A percentile compares a stretch with the other conserved stretches of the same genome.
Evolutionary conservation across 1,139 yeast species (phyloP).

Genomic region (Geotrichum klebahnii): DNA sequence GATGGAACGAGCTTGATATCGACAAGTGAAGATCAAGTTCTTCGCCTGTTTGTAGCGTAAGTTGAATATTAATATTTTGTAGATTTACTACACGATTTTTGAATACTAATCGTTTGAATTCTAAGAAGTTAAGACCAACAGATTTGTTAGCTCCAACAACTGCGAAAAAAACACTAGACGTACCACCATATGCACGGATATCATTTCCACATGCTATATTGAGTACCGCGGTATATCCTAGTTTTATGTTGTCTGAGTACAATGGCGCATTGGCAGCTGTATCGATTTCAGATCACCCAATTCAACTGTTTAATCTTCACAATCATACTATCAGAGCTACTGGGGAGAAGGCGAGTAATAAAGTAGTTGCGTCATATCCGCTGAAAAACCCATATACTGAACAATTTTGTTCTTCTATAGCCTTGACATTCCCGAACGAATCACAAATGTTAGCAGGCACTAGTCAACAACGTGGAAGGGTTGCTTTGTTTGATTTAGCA

Average conservation of each 20-base stretch:
- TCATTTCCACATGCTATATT: constrained; percentile 18
- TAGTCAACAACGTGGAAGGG: constrained; percentile 28
- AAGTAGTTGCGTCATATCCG: constrained; percentile 22
- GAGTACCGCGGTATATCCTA: constrained; percentile 18
- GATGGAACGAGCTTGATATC: constrained; percentile 37
- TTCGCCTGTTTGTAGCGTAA: constrained; percentile 32
- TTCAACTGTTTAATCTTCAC: constrained; percentile 22
- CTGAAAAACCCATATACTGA: constrained; percentile 27
- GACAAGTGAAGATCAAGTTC: constrained; percentile 32
- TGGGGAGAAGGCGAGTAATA: neutral
- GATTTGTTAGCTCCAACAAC: constrained; percentile 26
- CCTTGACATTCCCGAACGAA: constrained; percentile 22
- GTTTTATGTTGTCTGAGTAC: constrained; percentile 17
- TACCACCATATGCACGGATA: constrained; percentile 17
- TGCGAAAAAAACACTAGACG: neutral
- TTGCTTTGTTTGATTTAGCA: constrained; percentile 32
- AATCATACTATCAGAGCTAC: neutral
- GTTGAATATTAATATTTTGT: neutral
- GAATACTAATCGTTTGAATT: constrained; percentile 31
- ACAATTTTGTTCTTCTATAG: constrained; percentile 25
- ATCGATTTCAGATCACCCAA: constrained; percentile 20
- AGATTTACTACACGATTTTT: constrained; percentile 20
- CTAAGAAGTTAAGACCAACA: constrained; percentile 28
- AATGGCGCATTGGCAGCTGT: constrained; percentile 12
- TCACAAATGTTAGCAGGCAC: constrained; percentile 15